Percentiles rank a stretch among this genome's conserved stretches.
These are phyloP conservation scores for Microbotryum silenes-acaulis DNA, from an alignment of 1,284 basidiomycete genomes.

Conservation along the genomic window DNA sequence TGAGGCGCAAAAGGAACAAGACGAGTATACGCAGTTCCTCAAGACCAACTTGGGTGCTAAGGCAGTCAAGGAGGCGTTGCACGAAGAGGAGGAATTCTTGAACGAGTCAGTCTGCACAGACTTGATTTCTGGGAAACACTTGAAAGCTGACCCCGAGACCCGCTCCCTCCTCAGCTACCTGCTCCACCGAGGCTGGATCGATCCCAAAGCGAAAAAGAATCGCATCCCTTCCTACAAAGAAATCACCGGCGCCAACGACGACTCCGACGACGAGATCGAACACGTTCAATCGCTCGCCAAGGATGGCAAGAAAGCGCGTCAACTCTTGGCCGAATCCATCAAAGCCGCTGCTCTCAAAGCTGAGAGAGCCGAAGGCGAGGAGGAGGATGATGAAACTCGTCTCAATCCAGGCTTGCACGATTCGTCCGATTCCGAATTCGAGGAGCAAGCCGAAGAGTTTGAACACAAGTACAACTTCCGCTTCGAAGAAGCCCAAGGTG, in stretches of 20 bases:
- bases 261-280: conserved; percentile 40
- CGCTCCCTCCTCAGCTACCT: conserved; percentile 61
- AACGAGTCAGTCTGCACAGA: conserved; percentile 58
- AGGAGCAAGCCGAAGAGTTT: conserved; percentile 62
- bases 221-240: conserved; percentile 77
- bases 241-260: conserved; percentile 49
- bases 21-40: conserved; percentile 46
- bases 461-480: conserved; percentile 87
- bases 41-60: conserved; percentile 26
- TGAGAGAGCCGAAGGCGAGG: background rate
- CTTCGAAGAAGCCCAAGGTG: conserved; percentile 80
- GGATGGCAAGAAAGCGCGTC: no score
- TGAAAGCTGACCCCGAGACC: background rate
- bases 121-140: background rate
- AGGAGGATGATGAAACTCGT: conserved; percentile 7
- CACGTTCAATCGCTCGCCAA: no score
- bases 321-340: no score
- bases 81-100: conserved; percentile 60
- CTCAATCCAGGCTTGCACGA: conserved; percentile 23
- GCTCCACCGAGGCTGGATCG: conserved; percentile 89
- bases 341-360: background rate
- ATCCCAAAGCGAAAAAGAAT: conserved; percentile 48
- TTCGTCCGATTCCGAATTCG: conserved; percentile 47
- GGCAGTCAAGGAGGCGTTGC: conserved; percentile 31
- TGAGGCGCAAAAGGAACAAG: conserved; percentile 63